Evolutionary conservation across 805 yeast genomes (phyloP).

Genomic region (Kregervanrija pseudodelftensis): DNA sequence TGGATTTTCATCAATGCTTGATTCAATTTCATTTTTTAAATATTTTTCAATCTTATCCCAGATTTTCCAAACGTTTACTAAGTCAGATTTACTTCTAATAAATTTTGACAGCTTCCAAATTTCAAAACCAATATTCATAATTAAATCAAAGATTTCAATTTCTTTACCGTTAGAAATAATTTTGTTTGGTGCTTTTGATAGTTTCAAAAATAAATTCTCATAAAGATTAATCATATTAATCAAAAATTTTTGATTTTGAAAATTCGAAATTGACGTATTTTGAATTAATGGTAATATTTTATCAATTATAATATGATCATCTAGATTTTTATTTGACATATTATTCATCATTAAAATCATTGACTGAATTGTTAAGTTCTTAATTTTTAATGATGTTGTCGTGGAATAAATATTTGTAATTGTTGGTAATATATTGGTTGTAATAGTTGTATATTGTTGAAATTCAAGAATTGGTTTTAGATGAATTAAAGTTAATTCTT

Average conservation of each 20-base stretch:
- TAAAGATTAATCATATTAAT: constrained; percentile 25
- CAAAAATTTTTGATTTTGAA: constrained; percentile 20
- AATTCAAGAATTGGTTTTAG: constrained; percentile 25
- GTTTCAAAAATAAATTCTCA: constrained; percentile 21
- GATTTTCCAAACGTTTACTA: constrained; percentile 13
- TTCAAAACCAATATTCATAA: constrained; percentile 27
- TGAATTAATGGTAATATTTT: constrained; percentile 71
- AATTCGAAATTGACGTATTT: constrained; percentile 27
- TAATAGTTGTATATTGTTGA: constrained; percentile 47
- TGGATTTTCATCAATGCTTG: background rate
- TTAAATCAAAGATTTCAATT: constrained; percentile 22
- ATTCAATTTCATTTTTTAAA: constrained; percentile 7
- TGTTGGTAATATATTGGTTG: constrained; percentile 68
- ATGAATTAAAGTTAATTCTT: constrained; percentile 26
- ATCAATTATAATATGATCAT: constrained; percentile 64
- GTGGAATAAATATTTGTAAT: constrained; percentile 69
- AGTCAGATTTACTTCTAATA: constrained; percentile 17
- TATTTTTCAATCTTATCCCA: constrained; percentile 10
- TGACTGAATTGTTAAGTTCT: constrained; percentile 56
- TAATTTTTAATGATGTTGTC: constrained; percentile 77
- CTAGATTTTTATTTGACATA: constrained; percentile 46
- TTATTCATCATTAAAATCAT: constrained; percentile 46
- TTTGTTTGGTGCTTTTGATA: constrained; percentile 16
- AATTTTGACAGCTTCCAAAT: constrained; percentile 27
- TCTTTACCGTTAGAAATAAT: constrained; percentile 19